These are phyloP conservation scores for Phytopythium ostracodes DNA, from an alignment of 352 stramenopile genomes.

Conservation along the genomic window DNA sequence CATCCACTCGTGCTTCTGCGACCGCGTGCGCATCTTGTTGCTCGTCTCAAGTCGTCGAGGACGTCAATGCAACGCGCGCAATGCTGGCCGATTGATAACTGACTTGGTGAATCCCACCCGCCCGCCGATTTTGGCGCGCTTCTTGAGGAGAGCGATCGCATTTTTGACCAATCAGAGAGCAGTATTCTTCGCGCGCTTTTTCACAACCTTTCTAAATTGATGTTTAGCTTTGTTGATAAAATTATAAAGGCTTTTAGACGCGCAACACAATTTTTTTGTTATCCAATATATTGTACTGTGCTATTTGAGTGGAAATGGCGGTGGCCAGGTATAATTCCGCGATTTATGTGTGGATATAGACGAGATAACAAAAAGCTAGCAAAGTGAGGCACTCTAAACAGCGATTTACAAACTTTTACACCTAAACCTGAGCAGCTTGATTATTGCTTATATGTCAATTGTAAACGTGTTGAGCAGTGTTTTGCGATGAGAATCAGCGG, in stretches of 20 bases:
- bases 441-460: too few relatives aligned
- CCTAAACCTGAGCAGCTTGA: too few relatives aligned
- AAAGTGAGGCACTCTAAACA: too few relatives aligned
- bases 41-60: neutral
- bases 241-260: neutral
- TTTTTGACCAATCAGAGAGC: constrained; percentile 4
- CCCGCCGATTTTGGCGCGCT: neutral
- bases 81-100: neutral
- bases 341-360: too few relatives aligned
- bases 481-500: too few relatives aligned
- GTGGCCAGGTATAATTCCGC: too few relatives aligned
- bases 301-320: too few relatives aligned
- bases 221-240: neutral
- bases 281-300: too few relatives aligned
- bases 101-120: neutral
- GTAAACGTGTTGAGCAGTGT: too few relatives aligned
- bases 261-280: neutral
- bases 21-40: constrained; percentile 11
- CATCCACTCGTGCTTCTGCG: constrained; percentile 7
- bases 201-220: neutral
- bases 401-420: too few relatives aligned
- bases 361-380: too few relatives aligned
- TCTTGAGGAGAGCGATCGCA: neutral
- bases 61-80: neutral
- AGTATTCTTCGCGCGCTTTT: neutral